Evolutionary conservation across 805 yeast genomes (phyloP).

Genomic region (Nakazawaea laoshanensis): DNA sequence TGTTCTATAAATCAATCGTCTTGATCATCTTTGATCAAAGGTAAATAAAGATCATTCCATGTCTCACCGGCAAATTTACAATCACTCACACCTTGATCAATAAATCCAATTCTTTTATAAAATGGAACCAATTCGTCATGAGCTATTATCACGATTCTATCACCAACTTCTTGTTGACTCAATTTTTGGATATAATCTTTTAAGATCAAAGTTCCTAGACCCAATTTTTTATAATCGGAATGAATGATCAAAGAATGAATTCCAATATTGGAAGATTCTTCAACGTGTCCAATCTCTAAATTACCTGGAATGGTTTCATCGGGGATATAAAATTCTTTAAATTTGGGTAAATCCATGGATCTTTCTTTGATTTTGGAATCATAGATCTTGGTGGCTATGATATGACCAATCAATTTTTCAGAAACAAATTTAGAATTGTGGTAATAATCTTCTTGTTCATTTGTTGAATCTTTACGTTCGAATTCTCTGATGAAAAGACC

Average conservation of each 20-base stretch:
- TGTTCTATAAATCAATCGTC: conserved; percentile 21
- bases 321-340: conserved; percentile 13
- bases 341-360: conserved; percentile 52
- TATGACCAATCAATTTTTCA: conserved; percentile 71
- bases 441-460: conserved; percentile 22
- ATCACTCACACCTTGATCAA: conserved; percentile 54
- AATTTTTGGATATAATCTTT: conserved; percentile 89
- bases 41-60: conserved; percentile 51
- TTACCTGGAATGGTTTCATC: conserved; percentile 15
- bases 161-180: conserved; percentile 81
- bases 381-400: conserved; percentile 66
- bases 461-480: conserved; percentile 29
- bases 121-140: conserved; percentile 64
- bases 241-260: conserved; percentile 76
- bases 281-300: conserved; percentile 53
- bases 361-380: conserved; percentile 42
- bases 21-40: conserved; percentile 34
- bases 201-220: conserved; percentile 73
- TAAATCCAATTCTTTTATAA: conserved; percentile 77
- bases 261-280: conserved; percentile 65
- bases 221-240: conserved; percentile 72
- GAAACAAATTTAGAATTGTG: conserved; percentile 34
- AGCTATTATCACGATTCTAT: conserved; percentile 64
- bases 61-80: conserved; percentile 48
- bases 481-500: conserved; percentile 80